Evolutionary conservation across 305 asterid species (phyloP).

Genomic region (Fraxinus sp.): DNA sequence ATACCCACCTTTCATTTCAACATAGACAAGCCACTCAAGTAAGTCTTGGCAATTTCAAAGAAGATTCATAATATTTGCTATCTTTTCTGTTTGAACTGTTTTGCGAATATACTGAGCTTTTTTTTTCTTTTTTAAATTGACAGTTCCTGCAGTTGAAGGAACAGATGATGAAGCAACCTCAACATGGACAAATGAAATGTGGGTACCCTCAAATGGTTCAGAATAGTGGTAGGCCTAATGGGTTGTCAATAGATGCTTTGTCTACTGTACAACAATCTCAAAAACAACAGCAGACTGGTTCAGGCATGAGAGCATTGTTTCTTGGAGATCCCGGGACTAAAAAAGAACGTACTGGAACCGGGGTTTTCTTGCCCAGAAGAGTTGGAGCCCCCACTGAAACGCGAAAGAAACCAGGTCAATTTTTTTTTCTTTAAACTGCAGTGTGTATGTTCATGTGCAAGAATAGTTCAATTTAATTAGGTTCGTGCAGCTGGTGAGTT

Average conservation of each 20-base stretch:
- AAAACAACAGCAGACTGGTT: conserved; percentile 32
- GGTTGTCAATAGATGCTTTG: conserved; percentile 17
- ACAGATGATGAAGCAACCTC: conserved; percentile 34
- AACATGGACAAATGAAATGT: conserved; percentile 17
- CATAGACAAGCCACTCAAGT: conserved; percentile 59
- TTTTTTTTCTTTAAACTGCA: neutral
- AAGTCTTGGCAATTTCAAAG: neutral
- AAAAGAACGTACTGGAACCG: conserved; percentile 79
- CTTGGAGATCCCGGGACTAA: conserved; percentile 50
- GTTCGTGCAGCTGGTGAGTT: neutral
- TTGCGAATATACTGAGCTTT: neutral
- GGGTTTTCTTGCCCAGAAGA: conserved; percentile 77
- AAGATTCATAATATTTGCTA: no score
- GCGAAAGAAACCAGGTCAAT: conserved; percentile 53
- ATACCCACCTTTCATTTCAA: conserved; percentile 35
- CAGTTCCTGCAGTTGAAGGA: conserved; percentile 46
- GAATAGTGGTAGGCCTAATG: neutral
- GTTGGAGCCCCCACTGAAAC: conserved; percentile 38
- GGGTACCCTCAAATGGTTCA: conserved; percentile 19
- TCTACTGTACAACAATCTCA: conserved; percentile 25
- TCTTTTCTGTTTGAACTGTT: neutral
- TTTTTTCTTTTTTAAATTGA: neutral
- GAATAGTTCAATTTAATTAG: neutral
- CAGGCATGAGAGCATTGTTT: conserved; percentile 64
- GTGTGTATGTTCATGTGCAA: neutral